phyloP scores from a whole-genome alignment of 352 stramenopile species.

The Phytophthora lateralis region DNA sequence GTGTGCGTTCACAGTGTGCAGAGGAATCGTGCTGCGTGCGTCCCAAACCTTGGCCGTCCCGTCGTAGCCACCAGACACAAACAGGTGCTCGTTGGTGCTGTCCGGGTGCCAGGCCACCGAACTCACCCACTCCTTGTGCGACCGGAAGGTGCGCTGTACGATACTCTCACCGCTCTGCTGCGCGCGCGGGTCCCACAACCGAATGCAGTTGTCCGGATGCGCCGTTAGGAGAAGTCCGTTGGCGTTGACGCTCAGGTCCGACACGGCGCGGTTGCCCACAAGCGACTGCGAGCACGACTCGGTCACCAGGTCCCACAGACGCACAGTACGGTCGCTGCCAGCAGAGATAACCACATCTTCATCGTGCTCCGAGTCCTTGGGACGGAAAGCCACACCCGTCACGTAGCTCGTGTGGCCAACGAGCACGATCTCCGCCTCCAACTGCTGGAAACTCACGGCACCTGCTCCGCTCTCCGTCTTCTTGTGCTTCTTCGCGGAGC shows the following conservation, averaged over 20 bases:
- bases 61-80: conserved; percentile 80
- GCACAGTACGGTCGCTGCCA: conserved; percentile 73
- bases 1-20: conserved; percentile 80
- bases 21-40: conserved; percentile 67
- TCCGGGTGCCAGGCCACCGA: conserved; percentile 71
- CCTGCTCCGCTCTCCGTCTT: conserved; percentile 44
- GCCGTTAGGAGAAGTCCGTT: conserved; percentile 72
- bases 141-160: conserved; percentile 83
- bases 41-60: conserved; percentile 87
- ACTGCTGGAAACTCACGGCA: conserved; percentile 65
- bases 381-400: conserved; percentile 75
- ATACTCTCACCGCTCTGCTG: conserved; percentile 70
- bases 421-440: conserved; percentile 78
- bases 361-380: conserved; percentile 45
- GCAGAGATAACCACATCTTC: conserved; percentile 63
- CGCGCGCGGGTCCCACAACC: conserved; percentile 82
- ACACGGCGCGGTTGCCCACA: conserved; percentile 76
- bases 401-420: conserved; percentile 81
- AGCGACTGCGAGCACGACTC: conserved; percentile 78
- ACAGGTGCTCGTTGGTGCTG: conserved; percentile 59
- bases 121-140: conserved; percentile 87
- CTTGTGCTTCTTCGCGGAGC: conserved; percentile 77
- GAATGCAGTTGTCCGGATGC: conserved; percentile 80
- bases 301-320: conserved; percentile 80
- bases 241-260: conserved; percentile 69